These are phyloP conservation scores for Neurospora sp. DNA, from an alignment of 495 filamentous ascomycete species.

Conservation along the genomic window DNA sequence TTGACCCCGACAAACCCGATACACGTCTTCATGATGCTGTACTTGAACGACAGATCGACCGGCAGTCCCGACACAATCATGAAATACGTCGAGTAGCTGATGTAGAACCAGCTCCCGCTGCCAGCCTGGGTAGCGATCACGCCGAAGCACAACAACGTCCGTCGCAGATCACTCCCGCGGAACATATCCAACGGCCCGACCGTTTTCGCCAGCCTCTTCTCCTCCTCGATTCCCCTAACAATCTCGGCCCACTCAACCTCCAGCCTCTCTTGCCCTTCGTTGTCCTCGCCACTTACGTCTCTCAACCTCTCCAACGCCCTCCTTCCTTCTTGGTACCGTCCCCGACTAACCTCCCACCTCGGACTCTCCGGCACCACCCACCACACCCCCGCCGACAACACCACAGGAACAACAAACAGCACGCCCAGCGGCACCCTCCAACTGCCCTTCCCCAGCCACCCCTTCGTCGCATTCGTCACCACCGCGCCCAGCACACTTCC, in stretches of 20 bases:
- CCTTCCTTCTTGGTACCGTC: constrained; percentile 33
- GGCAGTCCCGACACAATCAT: constrained; percentile 27
- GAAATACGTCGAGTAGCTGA: constrained; percentile 34
- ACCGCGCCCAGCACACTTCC: constrained; percentile 44
- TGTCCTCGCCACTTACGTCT: constrained; percentile 12
- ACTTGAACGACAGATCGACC: constrained; percentile 30
- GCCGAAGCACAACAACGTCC: constrained; percentile 30
- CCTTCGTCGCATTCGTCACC: constrained; percentile 23
- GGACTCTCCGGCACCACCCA: constrained; percentile 53
- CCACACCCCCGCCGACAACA: constrained; percentile 40
- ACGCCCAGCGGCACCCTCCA: constrained; percentile 49
- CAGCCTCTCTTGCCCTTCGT: constrained; percentile 21
- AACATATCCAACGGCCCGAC: constrained; percentile 27
- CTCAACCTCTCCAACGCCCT: constrained; percentile 30
- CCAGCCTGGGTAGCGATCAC: constrained; percentile 26
- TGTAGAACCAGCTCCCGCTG: constrained; percentile 30
- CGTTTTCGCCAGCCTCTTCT: constrained; percentile 20
- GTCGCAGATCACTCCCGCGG: constrained; percentile 27
- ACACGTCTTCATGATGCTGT: constrained; percentile 28
- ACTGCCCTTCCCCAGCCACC: constrained; percentile 25
- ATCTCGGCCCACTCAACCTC: constrained; percentile 33
- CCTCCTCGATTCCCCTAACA: constrained; percentile 28
- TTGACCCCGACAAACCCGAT: constrained; percentile 31
- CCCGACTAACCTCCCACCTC: constrained; percentile 45
- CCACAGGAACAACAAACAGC: constrained; percentile 42